These are phyloP conservation scores for Viridothelium virens DNA, from an alignment of 495 filamentous ascomycete species.

Conservation along the genomic window DNA sequence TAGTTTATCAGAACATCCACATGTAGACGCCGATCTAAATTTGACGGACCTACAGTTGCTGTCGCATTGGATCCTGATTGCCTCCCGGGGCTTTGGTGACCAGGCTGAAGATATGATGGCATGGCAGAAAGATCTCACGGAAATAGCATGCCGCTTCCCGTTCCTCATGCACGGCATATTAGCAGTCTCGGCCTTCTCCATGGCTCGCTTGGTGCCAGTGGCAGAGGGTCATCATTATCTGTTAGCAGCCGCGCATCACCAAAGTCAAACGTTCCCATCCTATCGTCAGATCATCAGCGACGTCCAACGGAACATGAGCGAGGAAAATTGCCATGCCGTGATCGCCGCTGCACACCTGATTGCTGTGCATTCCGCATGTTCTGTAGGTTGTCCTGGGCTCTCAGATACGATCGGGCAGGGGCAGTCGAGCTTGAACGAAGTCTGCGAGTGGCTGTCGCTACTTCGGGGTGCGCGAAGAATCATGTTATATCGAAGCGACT, in stretches of 20 bases:
- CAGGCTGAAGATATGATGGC: not conserved
- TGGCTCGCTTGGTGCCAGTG: not conserved
- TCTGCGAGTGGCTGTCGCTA: not conserved
- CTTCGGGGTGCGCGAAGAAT: not conserved
- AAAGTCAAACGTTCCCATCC: not conserved
- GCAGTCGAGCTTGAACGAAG: not conserved
- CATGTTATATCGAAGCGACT: not conserved
- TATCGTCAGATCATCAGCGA: not conserved
- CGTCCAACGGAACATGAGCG: not conserved
- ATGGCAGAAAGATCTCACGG: not conserved
- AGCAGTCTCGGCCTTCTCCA: not conserved
- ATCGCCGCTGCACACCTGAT: not conserved
- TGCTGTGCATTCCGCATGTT: not conserved
- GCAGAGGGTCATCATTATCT: not conserved
- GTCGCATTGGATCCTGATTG: not conserved
- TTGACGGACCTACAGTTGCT: not conserved
- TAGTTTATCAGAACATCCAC: not conserved
- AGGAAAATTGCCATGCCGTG: not conserved
- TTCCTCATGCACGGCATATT: not conserved
- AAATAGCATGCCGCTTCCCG: not conserved
- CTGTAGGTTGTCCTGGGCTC: not conserved
- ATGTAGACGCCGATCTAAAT: not conserved
- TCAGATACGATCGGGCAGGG: not conserved
- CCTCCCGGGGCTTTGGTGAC: not conserved
- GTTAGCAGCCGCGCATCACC: not conserved